A percentile compares a stretch with the other conserved stretches of the same genome.
These are phyloP conservation scores for Selenicereus undatus DNA, from an alignment of 148 eudicot genomes.

Conservation along the genomic window DNA sequence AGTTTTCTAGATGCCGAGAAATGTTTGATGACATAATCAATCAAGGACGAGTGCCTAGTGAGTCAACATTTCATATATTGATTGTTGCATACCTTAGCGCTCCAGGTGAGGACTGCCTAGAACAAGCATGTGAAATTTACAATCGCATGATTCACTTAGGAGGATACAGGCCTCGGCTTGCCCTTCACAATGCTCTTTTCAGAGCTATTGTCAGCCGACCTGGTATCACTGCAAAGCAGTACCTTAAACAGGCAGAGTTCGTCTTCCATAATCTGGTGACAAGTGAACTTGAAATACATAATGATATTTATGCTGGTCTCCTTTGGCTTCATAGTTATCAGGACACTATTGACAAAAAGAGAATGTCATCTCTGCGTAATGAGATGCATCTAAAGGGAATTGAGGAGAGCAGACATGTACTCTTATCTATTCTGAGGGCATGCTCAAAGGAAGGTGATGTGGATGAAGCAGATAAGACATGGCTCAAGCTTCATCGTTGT, in stretches of 20 bases:
- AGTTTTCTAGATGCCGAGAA: constrained; percentile 66
- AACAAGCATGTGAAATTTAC: constrained; percentile 78
- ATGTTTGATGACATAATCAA: constrained; percentile 76
- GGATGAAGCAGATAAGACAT: constrained; percentile 63
- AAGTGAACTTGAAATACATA: constrained; percentile 58
- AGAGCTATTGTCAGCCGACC: constrained; percentile 66
- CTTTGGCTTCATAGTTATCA: constrained; percentile 98
- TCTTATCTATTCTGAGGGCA: constrained; percentile 78
- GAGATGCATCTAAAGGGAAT: constrained; percentile 61
- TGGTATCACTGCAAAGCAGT: constrained; percentile 47
- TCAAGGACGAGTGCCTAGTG: constrained; percentile 84
- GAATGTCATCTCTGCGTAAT: constrained; percentile 51
- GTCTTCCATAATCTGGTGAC: constrained; percentile 65
- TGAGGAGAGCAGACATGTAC: constrained; percentile 62
- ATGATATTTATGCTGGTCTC: constrained; percentile 77
- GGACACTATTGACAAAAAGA: constrained; percentile 61
- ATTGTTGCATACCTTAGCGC: constrained; percentile 77
- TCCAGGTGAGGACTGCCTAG: constrained; percentile 45
- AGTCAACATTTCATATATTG: constrained; percentile 87
- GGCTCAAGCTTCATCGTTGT: constrained; percentile 51
- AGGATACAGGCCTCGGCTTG: constrained; percentile 74
- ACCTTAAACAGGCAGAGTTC: constrained; percentile 85
- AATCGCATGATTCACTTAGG: constrained; percentile 90
- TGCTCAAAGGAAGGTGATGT: constrained; percentile 79
- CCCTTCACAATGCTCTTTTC: constrained; percentile 85